These are phyloP conservation scores for Phenoliferia sp. DNA, from an alignment of 1,284 basidiomycete genomes.

Conservation along the genomic window DNA sequence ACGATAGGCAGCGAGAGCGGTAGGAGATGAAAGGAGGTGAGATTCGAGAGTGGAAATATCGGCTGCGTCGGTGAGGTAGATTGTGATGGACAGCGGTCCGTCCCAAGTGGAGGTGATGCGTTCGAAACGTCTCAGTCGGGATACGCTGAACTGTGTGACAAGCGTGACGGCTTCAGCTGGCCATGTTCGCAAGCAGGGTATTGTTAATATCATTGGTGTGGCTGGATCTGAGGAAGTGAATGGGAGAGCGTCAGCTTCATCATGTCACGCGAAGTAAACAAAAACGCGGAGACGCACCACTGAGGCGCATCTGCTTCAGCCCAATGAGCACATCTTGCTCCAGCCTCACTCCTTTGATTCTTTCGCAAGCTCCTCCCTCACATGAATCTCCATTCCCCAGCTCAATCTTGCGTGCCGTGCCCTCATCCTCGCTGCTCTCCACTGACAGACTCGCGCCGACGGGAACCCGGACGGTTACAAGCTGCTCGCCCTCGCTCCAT, in stretches of 20 bases:
- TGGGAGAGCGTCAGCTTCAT: neutral
- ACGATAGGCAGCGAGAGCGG: neutral
- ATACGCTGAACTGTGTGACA: constrained; percentile 21
- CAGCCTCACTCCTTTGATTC: neutral
- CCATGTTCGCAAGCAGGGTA: neutral
- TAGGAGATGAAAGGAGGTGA: neutral
- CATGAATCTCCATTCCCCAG: neutral
- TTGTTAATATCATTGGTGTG: neutral
- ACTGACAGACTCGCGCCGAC: constrained; percentile 1
- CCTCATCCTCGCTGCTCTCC: neutral
- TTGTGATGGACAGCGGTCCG: constrained; percentile 13
- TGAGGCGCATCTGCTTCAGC: constrained; percentile 4
- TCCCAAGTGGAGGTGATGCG: constrained; percentile 15
- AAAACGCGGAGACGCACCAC: constrained; percentile 4
- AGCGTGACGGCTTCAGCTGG: constrained; percentile 10
- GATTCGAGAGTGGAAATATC: constrained; percentile 5
- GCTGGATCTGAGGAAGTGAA: neutral
- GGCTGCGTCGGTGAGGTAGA: constrained; percentile 21
- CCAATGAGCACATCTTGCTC: constrained; percentile 1
- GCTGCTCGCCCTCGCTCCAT: neutral
- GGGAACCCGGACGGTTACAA: constrained; percentile 8
- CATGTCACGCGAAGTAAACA: neutral
- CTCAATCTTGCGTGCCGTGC: neutral
- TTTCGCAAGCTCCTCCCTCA: neutral
- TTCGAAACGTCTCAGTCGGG: constrained; percentile 19